These are phyloP conservation scores for Sextonia rubra DNA, from an alignment of 164 flowering plant genomes.

Conservation along the genomic window DNA sequence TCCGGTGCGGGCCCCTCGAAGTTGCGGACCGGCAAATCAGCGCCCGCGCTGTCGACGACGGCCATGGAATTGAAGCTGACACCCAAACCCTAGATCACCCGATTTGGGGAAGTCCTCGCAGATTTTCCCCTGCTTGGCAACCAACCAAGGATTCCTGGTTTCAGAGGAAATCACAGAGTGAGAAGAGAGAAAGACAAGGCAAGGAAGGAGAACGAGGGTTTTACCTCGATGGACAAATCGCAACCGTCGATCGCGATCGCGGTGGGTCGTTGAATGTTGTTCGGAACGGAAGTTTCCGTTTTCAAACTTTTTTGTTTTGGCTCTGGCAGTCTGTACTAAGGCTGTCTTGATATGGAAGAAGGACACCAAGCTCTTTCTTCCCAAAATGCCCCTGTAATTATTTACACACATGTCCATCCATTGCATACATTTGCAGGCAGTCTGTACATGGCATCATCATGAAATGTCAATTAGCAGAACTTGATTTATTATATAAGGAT, in stretches of 20 bases:
- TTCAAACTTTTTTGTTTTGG: not conserved
- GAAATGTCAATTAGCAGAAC: too few relatives aligned
- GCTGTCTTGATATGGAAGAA: not conserved
- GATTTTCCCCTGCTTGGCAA: too few relatives aligned
- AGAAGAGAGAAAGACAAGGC: not conserved
- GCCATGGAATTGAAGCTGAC: conserved; percentile 31
- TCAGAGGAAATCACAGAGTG: not conserved
- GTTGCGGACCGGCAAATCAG: conserved; percentile 23
- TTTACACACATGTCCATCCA: not conserved
- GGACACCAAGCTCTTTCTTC: not conserved
- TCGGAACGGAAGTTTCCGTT: not conserved
- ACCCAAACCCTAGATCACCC: too few relatives aligned
- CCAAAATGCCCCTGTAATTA: not conserved
- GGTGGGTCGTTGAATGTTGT: not conserved
- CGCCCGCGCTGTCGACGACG: conserved; percentile 49
- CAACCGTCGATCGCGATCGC: not conserved
- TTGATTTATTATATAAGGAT: too few relatives aligned
- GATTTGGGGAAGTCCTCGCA: too few relatives aligned
- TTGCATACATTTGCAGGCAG: not conserved
- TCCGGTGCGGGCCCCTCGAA: conserved; percentile 16
- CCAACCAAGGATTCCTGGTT: not conserved
- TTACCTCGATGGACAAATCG: not conserved
- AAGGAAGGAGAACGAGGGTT: not conserved
- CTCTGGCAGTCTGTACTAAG: not conserved
- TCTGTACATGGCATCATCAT: too few relatives aligned